phyloP scores from a whole-genome alignment of 352 stramenopile species.

The Blastocystis hominis region DNA sequence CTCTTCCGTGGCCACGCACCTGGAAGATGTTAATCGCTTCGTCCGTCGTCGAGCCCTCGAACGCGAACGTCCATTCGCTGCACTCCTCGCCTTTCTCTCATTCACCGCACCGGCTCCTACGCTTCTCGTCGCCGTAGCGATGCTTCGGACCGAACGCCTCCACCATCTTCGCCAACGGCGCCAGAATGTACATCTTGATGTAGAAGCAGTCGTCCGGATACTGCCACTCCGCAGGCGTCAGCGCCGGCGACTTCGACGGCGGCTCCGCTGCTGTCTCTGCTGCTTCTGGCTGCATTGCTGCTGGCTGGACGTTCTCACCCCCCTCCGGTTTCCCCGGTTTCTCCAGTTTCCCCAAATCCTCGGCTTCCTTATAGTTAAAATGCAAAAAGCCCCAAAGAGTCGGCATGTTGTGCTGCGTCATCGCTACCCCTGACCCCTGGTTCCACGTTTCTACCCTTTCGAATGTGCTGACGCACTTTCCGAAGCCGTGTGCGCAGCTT shows the following conservation, averaged over 20 bases:
- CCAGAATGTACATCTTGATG: conserved; percentile 47
- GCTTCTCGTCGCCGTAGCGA: not conserved
- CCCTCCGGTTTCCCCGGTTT: too few relatives aligned
- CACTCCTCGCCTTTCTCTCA: not conserved
- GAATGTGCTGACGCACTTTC: conserved; percentile 79
- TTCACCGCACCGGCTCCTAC: not conserved
- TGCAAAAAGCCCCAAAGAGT: conserved; percentile 11
- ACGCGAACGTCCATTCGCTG: conserved; percentile 36
- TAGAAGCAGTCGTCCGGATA: conserved; percentile 45
- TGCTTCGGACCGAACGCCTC: conserved; percentile 9
- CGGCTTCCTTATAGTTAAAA: conserved; percentile 17
- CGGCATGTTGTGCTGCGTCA: not conserved
- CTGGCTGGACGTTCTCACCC: not conserved
- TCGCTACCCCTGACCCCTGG: not conserved
- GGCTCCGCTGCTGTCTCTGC: not conserved
- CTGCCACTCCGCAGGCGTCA: not conserved
- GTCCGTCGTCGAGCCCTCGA: not conserved
- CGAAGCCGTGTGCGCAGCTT: conserved; percentile 84
- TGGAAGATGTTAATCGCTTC: conserved; percentile 47
- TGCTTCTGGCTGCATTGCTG: not conserved
- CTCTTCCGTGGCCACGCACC: not conserved
- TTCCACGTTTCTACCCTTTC: not conserved
- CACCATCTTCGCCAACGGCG: not conserved
- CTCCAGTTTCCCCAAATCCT: too few relatives aligned
- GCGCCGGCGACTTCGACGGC: not conserved